Percentiles rank a stretch among this genome's conserved stretches.
Evolutionary conservation across 306 rosid genomes (phyloP).

Genomic region (Fragaria ananassa): DNA sequence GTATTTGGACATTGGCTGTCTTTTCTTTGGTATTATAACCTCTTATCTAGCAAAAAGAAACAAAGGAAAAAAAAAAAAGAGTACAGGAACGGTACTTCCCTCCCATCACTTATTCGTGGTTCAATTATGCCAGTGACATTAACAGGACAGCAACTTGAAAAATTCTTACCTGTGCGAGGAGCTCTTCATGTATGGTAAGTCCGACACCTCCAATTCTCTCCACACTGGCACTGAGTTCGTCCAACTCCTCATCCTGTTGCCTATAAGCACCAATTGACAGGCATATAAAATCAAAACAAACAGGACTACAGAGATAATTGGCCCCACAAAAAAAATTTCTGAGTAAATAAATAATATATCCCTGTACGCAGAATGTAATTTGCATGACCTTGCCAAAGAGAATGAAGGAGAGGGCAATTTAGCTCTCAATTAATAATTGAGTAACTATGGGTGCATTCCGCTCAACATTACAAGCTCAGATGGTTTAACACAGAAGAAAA

Average conservation of each 20-base stretch:
- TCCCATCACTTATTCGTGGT: neutral
- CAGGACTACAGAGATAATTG: neutral
- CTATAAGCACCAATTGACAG: constrained; percentile 38
- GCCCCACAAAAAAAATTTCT: neutral
- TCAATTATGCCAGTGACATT: neutral
- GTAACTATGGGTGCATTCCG: neutral
- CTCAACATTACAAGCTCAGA: constrained; percentile 1
- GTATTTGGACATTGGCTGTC: neutral
- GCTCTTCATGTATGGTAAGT: constrained; percentile 95
- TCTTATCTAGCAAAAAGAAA: neutral
- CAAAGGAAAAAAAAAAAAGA: no score
- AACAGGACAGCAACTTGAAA: constrained; percentile 15
- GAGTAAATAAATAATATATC: neutral
- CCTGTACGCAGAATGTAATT: neutral
- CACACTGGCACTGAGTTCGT: constrained; percentile 86
- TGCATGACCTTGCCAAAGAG: neutral
- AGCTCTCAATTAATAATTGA: neutral
- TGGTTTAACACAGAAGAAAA: neutral
- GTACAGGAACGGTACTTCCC: neutral
- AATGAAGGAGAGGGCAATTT: neutral
- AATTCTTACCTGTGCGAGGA: constrained; percentile 68
- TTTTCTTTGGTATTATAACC: neutral
- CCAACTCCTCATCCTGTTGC: constrained; percentile 94
- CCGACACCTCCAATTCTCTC: constrained; percentile 97
- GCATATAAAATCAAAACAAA: constrained; percentile 28